A percentile compares a stretch with the other conserved stretches of the same genome.
Evolutionary conservation across 805 yeast species (phyloP).

Genomic region (Spencermartinsiella europaea): DNA sequence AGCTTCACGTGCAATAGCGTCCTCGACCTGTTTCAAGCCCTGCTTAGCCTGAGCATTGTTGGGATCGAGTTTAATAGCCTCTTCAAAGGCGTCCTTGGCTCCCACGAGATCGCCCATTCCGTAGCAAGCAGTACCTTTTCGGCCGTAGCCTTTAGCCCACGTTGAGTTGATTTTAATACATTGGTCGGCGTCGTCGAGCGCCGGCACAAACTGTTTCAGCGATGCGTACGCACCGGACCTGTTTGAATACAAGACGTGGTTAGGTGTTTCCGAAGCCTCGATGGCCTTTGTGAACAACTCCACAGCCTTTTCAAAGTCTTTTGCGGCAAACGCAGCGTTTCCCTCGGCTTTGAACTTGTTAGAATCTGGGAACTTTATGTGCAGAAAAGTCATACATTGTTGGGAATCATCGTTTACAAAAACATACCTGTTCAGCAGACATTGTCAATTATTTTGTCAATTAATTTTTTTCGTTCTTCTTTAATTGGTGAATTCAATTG

Average conservation of each 20-base stretch:
- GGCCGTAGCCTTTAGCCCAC: slow-evolving; percentile 94
- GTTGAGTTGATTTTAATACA: slow-evolving; percentile 74
- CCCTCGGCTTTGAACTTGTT: slow-evolving; percentile 81
- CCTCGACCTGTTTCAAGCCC: slow-evolving; percentile 68
- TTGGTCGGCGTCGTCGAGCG: slow-evolving; percentile 78
- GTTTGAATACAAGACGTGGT: slow-evolving; percentile 89
- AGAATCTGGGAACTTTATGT: background rate
- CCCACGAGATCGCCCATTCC: slow-evolving; percentile 80
- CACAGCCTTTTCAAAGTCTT: slow-evolving; percentile 75
- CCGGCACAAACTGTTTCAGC: slow-evolving; percentile 62
- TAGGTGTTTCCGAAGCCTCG: slow-evolving; percentile 72
- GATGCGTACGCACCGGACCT: slow-evolving; percentile 91
- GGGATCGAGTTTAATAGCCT: slow-evolving; percentile 78
- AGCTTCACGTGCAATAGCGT: slow-evolving; percentile 49
- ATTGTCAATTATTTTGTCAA: background rate
- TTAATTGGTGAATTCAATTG: no score
- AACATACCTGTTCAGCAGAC: background rate
- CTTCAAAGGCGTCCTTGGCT: slow-evolving; percentile 65
- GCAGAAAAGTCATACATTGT: background rate
- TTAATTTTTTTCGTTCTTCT: no score
- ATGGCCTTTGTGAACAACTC: slow-evolving; percentile 83
- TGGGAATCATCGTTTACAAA: background rate
- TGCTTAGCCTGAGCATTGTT: slow-evolving; percentile 79
- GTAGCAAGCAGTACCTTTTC: slow-evolving; percentile 87
- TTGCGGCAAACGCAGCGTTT: slow-evolving; percentile 85